Conservation (phyloP, 1,284 basidiomycete species). For the Chondrostereum purpureum region DNA sequence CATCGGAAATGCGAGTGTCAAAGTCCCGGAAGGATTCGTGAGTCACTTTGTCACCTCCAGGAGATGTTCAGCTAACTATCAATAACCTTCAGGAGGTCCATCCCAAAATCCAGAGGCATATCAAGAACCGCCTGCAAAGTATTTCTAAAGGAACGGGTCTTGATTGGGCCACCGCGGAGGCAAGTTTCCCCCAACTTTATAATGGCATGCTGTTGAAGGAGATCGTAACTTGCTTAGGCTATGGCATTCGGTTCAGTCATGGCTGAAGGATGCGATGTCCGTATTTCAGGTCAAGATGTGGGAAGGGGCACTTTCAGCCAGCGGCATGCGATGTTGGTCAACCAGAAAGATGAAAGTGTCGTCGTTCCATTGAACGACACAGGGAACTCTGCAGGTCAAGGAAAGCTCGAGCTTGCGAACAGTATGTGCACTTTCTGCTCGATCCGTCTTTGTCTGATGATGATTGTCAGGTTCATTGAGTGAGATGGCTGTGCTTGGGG, state of each 20-base stretch:
- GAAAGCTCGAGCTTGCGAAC: constrained; percentile 78
- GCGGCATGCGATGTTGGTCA: constrained; percentile 85
- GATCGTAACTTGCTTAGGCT: constrained; percentile 40
- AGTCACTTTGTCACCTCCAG: constrained; percentile 1
- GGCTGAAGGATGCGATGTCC: constrained; percentile 71
- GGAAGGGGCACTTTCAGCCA: constrained; percentile 89
- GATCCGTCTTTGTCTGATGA: background rate
- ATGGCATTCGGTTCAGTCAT: constrained; percentile 82
- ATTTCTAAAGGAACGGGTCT: constrained; percentile 66
- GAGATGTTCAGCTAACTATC: background rate
- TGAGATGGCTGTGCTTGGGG: constrained; percentile 81
- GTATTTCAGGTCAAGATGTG: constrained; percentile 87
- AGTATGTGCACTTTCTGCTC: constrained; percentile 43
- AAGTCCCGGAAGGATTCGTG: constrained; percentile 70
- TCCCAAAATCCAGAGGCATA: constrained; percentile 70
- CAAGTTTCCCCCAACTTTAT: constrained; percentile 21
- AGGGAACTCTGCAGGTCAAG: constrained; percentile 44
- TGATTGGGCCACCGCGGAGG: constrained; percentile 86
- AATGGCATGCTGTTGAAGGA: background rate
- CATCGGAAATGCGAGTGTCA: constrained; percentile 67
- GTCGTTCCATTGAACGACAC: constrained; percentile 73
- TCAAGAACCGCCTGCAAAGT: constrained; percentile 69
- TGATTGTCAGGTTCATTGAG: constrained; percentile 64
- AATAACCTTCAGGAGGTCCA: constrained; percentile 58
- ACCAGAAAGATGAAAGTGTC: constrained; percentile 76